Conservation (phyloP, 768 basidiomycete genomes). For the Tylopilus plumbeoviolaceoides region DNA sequence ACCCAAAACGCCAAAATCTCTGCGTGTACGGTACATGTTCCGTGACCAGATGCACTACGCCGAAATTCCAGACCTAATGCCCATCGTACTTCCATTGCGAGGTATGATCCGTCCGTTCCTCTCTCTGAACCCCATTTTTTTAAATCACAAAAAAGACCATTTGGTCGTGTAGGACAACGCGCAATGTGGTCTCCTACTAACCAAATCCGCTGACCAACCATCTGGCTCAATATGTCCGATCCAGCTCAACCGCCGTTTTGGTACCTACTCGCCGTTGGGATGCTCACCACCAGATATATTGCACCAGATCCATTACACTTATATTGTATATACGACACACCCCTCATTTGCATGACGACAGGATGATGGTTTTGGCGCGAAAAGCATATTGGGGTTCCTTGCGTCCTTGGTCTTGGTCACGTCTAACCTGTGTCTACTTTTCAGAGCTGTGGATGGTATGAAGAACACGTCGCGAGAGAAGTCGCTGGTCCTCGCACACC, state of each 20-base stretch:
- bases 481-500: conserved; percentile 8
- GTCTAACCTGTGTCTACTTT: not conserved
- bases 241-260: not conserved
- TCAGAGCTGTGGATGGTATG: conserved; percentile 11
- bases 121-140: conserved; percentile 8
- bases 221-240: conserved; percentile 6
- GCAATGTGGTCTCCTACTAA: not conserved
- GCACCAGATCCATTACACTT: conserved; percentile 23
- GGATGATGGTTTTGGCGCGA: conserved; percentile 4
- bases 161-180: conserved; percentile 21
- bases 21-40: conserved; percentile 76
- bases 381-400: conserved; percentile 5
- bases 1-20: conserved; percentile 62
- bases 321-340: conserved; percentile 22
- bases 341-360: conserved; percentile 21
- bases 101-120: conserved; percentile 43
- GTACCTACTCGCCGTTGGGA: not conserved
- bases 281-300: conserved; percentile 5
- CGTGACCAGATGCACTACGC: conserved; percentile 68
- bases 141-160: conserved; percentile 19
- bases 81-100: conserved; percentile 70
- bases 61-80: conserved; percentile 67
- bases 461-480: conserved; percentile 21
- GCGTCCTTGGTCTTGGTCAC: conserved; percentile 12
- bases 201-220: not conserved